Evolutionary conservation across 2,329 filamentous ascomycete genomes (phyloP).

Genomic region (Drechslerella dactyloides): DNA sequence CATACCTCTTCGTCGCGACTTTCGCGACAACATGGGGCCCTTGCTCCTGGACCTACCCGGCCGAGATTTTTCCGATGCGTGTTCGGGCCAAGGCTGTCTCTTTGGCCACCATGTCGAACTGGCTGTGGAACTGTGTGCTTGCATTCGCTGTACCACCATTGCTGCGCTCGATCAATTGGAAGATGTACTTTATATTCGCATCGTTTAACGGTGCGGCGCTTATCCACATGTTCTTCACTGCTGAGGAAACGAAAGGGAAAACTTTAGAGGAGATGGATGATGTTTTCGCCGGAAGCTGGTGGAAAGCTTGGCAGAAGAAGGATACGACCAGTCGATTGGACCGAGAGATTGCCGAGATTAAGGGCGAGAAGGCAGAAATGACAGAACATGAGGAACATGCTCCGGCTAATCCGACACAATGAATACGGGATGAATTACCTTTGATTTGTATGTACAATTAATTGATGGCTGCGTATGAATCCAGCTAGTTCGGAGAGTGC

Average conservation of each 20-base stretch:
- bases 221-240: constrained; percentile 71
- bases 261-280: constrained; percentile 78
- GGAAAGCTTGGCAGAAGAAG: constrained; percentile 46
- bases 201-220: constrained; percentile 73
- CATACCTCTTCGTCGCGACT: constrained; percentile 74
- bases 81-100: constrained; percentile 70
- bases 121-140: constrained; percentile 67
- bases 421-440: not conserved
- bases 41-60: constrained; percentile 66
- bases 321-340: constrained; percentile 30
- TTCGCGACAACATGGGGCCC: constrained; percentile 72
- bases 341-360: constrained; percentile 35
- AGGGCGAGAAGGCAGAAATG: constrained; percentile 6
- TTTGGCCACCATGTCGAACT: constrained; percentile 68
- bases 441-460: too few species aligned
- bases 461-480: too few species aligned
- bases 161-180: constrained; percentile 66
- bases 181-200: constrained; percentile 74
- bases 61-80: constrained; percentile 69
- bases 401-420: constrained; percentile 8
- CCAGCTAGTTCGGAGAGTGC: too few species aligned
- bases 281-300: constrained; percentile 65
- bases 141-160: constrained; percentile 64
- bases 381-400: constrained; percentile 24
- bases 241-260: constrained; percentile 67